Evolutionary conservation across 331 rosid species (phyloP), one percentile per base, ranked within the genome.

Genomic region (Arachis monticola): DNA sequence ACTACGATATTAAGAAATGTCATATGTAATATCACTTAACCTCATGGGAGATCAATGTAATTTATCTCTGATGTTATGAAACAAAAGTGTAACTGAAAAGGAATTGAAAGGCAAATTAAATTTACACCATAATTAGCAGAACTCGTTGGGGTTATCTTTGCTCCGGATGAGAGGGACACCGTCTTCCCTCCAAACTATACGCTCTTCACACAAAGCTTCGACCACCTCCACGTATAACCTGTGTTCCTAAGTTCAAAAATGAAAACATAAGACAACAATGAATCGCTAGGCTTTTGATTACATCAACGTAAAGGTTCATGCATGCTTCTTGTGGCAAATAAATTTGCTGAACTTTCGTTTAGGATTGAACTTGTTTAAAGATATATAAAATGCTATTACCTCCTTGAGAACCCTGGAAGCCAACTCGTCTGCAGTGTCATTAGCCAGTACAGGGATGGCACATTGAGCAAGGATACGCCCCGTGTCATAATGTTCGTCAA

Each of bases 391-490:
- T 59, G 17, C 1, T 44, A 77, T 66, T 82, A 90, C 97, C 97
- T 91, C 93, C 45, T 1, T 78, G 8, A 94, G 97, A 80, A 94
- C 96, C 79, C 95, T 90, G 32, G 96, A 84, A 61, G 96, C 96
- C 77, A 94, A 69, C 51, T 87, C 88, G 78, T 88, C 86, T 10
- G 92, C 88, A 14, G 93, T 85, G 79, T 94, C 99, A 60, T 81
- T 64, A 50, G 90, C 88, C 63, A 82, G 91, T 81, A 94, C 97
- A 45, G 90, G 95, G 57, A 91, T 92, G 50, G 88, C 96, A 44
- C 88, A 81, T 76, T 94, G 98, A 40, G 97, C 97, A 53, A 94
- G 90, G 76, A 88, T 91, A 27, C 87, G 88, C 48, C 99, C 97
- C 0, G 96, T 94, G 80, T 91, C 99, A 9, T 85, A 94, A 74